Evolutionary conservation across 768 basidiomycete species (phyloP), one percentile per base, ranked within the genome.

Genomic region (Tulasnella calospora): DNA sequence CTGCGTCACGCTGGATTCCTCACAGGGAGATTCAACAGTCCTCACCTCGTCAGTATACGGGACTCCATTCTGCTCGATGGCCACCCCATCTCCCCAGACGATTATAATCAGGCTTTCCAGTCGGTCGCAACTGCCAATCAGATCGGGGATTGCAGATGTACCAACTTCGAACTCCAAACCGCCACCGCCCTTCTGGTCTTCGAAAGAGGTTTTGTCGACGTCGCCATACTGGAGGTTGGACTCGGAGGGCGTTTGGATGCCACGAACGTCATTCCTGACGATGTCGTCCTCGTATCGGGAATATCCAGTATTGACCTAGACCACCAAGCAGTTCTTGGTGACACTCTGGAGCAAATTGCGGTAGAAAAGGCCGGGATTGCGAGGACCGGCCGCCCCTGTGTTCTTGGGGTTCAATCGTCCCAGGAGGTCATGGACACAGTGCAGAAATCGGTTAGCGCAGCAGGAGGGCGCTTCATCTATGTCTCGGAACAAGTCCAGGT

Each of bases 211-310:
- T 81, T 85, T 27, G 87, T 96, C 8, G 96, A 98, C 81, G 82
- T 98, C 57, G 92, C 91, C 30, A 89, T 99, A 13, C 84, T 98
- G 69, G 97, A 99, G 85, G 96, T 95, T 13, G 97, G 98, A 0
- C 92, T 99, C 92, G 98, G 98, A 0, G 98, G 98, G 8, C 87
- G 90, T 4, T 84, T 92, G 73, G 98, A 99, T 83, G 97, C 98
- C 23, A 99, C 98, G 2, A 99, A 99, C 83, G 88, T 93, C 76
- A 89, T 99, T 27, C 89, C 93, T 1, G 89, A 92, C 70, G 86
- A 88, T 0, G 86, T 85, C 73, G 88, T 96, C 61, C 84, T 95
- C 47, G 89, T 91, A 0, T 94, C 93, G n/a, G 92, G 90, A 40
- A 86, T 99, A 36, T 94, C 96, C 0, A 85, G 91, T 1, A 93